Evolutionary conservation across 768 basidiomycete species (phyloP).

Genomic region (Cyathus striatus): DNA sequence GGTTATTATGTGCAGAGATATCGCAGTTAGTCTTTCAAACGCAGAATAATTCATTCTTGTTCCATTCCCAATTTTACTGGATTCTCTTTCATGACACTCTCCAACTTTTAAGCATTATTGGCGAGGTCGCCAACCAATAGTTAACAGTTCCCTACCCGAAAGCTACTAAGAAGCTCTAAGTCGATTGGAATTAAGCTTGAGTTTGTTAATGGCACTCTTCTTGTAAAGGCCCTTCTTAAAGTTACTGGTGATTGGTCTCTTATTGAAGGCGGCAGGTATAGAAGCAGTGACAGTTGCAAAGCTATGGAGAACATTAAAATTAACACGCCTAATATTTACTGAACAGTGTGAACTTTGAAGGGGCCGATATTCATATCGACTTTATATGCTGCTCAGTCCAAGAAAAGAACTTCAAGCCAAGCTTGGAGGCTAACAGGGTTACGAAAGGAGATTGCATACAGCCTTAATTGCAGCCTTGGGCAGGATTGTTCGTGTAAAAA

Average conservation of each 20-base stretch:
- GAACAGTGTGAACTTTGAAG: neutral
- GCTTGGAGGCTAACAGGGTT: no score
- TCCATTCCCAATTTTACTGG: neutral
- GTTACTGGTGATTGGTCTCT: no score
- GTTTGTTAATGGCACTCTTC: constrained; percentile 8
- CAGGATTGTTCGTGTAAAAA: no score
- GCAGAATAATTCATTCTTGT: no score
- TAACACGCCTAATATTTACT: neutral
- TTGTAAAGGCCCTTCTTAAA: constrained; percentile 20
- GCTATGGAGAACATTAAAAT: constrained; percentile 9
- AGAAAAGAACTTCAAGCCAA: no score
- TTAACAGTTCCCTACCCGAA: constrained; percentile 17
- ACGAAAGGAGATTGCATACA: no score
- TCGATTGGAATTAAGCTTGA: constrained; percentile 7
- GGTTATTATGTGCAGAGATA: no score
- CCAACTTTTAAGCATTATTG: constrained; percentile 6
- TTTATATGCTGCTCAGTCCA: no score
- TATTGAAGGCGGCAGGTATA: no score
- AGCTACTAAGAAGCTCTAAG: constrained; percentile 23
- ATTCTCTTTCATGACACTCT: neutral
- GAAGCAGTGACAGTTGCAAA: constrained; percentile 5
- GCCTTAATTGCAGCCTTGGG: no score
- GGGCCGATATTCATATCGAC: neutral
- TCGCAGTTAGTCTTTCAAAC: no score
- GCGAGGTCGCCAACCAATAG: constrained; percentile 11